Evolutionary conservation across 805 yeast genomes (phyloP), one percentile per base, ranked within the genome.

Genomic region (Tetrapisispora phaffii): DNA sequence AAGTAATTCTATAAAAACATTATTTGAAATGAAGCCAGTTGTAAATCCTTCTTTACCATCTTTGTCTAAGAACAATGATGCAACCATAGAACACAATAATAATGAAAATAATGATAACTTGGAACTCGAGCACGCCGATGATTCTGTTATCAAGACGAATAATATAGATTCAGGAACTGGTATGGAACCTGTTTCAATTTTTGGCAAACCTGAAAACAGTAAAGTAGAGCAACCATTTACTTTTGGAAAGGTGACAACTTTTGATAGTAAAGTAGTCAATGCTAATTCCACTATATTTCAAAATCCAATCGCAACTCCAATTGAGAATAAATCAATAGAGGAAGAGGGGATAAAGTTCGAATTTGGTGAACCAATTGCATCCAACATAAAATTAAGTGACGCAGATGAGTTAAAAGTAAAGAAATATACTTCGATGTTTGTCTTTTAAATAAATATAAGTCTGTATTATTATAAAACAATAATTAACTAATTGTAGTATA

Each of bases 351-450:
- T 34, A n/a, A 26, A 8, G 10, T 58, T 44, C 34, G 52, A 48
- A 17, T 56, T 59, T 44, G 61, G 55, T 15, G 34, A 46, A 7
- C 52, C 57, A 2, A 34, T 44, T n/a, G 17, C 39, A n/a, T 57
- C 61, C 8, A 41, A 48, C 15, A 46, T 55, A 8, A 50, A 43
- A 35, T 31, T 49, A 2, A 34, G 20, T 7, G 16, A 43, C 4
- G 34, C 58, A 13, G 56, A 55, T 39, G 54, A 57, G 8, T 20
- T 43, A 6, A 51, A 53, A 36, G 57, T 59, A 16, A 53, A 58
- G 34, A 38, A 46, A 21, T 59, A 40, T 45, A 54, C 46, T 42
- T 47, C 55, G 6, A 29, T 50, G 44, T 60, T 50, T 44, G 41
- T 51, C 13, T 60, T 58, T 48, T 57, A 50, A 44, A 29, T 7